phyloP scores from a whole-genome alignment of 2,329 filamentous ascomycete species.

The Coniochaeta ligniaria region DNA sequence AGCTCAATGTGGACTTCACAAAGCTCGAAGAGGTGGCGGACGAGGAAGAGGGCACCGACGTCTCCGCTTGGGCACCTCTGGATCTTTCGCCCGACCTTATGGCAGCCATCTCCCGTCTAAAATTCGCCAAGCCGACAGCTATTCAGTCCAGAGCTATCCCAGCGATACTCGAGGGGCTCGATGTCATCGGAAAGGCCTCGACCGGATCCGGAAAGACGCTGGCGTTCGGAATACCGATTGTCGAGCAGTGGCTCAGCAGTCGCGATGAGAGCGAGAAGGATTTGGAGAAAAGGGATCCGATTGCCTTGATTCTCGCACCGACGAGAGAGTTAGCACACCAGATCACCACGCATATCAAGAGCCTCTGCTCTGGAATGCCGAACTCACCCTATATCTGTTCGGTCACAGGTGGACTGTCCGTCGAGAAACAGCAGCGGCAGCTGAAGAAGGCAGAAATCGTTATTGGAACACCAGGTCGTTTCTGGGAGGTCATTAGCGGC shows the following conservation, averaged over 20 bases:
- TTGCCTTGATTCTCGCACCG: constrained; percentile 79
- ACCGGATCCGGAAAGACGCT: constrained; percentile 96
- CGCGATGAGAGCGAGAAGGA: constrained; percentile 18
- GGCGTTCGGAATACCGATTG: constrained; percentile 87
- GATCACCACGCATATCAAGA: constrained; percentile 72
- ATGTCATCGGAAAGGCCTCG: constrained; percentile 92
- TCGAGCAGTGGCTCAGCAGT: constrained; percentile 66
- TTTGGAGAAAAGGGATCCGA: constrained; percentile 40
- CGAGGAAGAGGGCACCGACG: constrained; percentile 50
- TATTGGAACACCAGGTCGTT: constrained; percentile 82
- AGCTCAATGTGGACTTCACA: constrained; percentile 44
- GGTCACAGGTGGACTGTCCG: constrained; percentile 82
- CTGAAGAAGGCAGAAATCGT: constrained; percentile 81
- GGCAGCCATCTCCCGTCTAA: constrained; percentile 68
- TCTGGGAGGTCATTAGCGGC: constrained; percentile 89
- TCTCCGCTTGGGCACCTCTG: constrained; percentile 72
- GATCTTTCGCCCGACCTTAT: constrained; percentile 66
- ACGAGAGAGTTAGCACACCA: constrained; percentile 94
- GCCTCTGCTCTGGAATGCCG: constrained; percentile 57
- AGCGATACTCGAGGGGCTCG: constrained; percentile 71
- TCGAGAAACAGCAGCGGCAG: constrained; percentile 90
- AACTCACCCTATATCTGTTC: constrained; percentile 70
- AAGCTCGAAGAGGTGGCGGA: constrained; percentile 47
- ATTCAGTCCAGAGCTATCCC: constrained; percentile 81
- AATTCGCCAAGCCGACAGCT: constrained; percentile 71